Conservation (phyloP, 2,329 filamentous ascomycete genomes). For the Alternaria alternata region DNA sequence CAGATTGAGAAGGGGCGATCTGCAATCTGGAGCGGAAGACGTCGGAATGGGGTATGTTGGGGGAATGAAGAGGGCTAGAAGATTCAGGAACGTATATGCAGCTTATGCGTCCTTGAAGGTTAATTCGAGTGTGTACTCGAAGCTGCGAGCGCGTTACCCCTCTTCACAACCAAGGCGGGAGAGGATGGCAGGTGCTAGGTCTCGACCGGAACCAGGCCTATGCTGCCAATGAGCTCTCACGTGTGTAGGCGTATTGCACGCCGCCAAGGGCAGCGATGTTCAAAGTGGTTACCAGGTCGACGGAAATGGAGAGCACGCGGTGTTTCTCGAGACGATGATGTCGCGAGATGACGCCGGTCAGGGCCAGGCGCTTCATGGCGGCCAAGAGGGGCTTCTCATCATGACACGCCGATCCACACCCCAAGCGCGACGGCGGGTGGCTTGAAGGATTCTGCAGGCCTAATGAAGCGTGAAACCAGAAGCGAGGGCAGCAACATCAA, state of each 20-base stretch:
- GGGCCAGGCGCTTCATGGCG: constrained; percentile 1
- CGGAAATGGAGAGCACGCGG: constrained; percentile 5
- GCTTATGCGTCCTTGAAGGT: constrained; percentile 3
- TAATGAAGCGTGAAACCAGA: constrained; percentile 2
- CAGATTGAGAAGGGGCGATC: constrained; percentile 21
- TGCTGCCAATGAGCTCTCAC: constrained; percentile 14
- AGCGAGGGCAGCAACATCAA: not conserved
- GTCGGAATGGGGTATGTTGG: constrained; percentile 5
- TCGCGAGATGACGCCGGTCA: constrained; percentile 13
- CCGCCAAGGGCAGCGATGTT: constrained; percentile 10
- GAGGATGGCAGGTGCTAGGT: constrained; percentile 10
- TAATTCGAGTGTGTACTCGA: not conserved
- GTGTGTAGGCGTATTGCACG: constrained; percentile 6
- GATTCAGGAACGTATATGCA: constrained; percentile 4
- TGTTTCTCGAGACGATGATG: constrained; percentile 1
- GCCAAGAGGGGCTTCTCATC: constrained; percentile 9
- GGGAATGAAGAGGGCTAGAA: not conserved
- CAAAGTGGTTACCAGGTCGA: constrained; percentile 7
- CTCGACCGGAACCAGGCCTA: constrained; percentile 5
- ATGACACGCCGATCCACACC: constrained; percentile 5
- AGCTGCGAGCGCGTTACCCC: constrained; percentile 16
- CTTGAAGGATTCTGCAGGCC: constrained; percentile 4
- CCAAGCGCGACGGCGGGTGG: constrained; percentile 2
- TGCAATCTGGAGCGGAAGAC: constrained; percentile 13
- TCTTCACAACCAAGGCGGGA: constrained; percentile 17